Base-by-base conservation (phyloP, 225 moss, liverwort and hornwort genomes). In the Pseudoscleropodium purum region DNA sequence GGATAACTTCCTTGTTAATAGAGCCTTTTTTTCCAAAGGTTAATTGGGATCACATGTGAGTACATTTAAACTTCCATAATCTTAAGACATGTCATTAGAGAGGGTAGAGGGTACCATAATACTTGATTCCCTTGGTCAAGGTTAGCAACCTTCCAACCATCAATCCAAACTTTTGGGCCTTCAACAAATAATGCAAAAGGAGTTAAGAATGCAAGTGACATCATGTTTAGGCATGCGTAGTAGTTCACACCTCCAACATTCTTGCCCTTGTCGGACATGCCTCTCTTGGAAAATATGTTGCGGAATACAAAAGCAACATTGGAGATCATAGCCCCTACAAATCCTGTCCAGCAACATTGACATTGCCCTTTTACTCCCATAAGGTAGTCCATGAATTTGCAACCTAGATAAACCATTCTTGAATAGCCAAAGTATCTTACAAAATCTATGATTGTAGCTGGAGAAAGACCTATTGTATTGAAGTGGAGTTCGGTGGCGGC, bases 221-320 rank as follows among this genome's bases (percentile, higher is more conserved):
- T 81, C 39, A 97, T 80, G 26, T 92, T 94, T 17, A 98, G 88
- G 81, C 95, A 96, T n/a, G 91, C 96, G 5, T 98, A 97, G 79
- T 96, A 97, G 69, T 97, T 98, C 91, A 96, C 84, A 27, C 96
- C 93, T 8, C 98, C 95, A 31, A 97, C 91, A 7, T 93, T 95
- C 84, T 91, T 96, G 80, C 94, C 90, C 45, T 83, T 88, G 47
- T 85, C 39, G 19, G 90, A 93, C 96, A 97, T 97, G 84, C 93
- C 95, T 60, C 81, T 93, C 72, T 98, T 97, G 5, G 96, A 98
- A 74, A 97, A 95, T n/a, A 98, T 96, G 68, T 98, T 98, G 85
- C 92, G 89, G 82, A 96, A 96, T 4, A 98, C 96, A 61, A 98
- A 98, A 8, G 97, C 96, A 79, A 98, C 65, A 57, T 97, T 97